A percentile compares a stretch with the other conserved stretches of the same genome.
These are phyloP conservation scores for Ilex aquifolium DNA, from an alignment of 257 asterid species.

Conservation along the genomic window DNA sequence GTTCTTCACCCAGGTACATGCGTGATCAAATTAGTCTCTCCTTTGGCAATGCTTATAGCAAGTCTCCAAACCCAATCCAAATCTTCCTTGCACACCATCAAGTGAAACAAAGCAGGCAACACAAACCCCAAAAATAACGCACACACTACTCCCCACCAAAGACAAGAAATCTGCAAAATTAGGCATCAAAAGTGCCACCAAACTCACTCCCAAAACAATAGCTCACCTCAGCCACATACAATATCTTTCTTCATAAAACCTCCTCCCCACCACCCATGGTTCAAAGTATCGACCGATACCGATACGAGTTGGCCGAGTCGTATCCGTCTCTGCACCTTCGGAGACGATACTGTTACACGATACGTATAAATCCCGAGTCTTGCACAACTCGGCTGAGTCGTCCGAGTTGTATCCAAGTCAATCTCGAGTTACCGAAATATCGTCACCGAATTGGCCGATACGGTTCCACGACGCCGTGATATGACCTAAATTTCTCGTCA, in stretches of 20 bases:
- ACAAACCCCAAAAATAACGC: conserved; percentile 69
- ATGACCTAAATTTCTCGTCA: no score
- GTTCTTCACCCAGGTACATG: conserved; percentile 62
- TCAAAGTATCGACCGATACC: no score
- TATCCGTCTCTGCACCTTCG: no score
- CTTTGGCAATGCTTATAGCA: conserved; percentile 97
- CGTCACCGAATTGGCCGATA: no score
- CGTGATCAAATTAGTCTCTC: conserved; percentile 79
- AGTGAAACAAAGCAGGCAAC: conserved; percentile 71
- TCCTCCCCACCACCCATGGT: conserved; percentile 82
- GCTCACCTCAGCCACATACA: conserved; percentile 75
- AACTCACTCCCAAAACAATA: conserved; percentile 49
- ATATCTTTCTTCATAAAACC: conserved; percentile 62
- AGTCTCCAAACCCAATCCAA: conserved; percentile 23
- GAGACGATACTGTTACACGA: no score
- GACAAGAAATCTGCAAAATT: conserved; percentile 87
- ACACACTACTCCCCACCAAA: conserved; percentile 80
- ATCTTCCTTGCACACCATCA: conserved; percentile 55
- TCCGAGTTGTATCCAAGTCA: no score
- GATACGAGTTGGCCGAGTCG: no score
- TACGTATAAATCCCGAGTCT: no score
- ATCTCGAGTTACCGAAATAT: no score
- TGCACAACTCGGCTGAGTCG: no score
- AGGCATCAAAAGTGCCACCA: conserved; percentile 63
- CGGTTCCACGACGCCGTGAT: no score